Conservation (phyloP, 257 asterid genomes). For the Nicotiana otophora region DNA sequence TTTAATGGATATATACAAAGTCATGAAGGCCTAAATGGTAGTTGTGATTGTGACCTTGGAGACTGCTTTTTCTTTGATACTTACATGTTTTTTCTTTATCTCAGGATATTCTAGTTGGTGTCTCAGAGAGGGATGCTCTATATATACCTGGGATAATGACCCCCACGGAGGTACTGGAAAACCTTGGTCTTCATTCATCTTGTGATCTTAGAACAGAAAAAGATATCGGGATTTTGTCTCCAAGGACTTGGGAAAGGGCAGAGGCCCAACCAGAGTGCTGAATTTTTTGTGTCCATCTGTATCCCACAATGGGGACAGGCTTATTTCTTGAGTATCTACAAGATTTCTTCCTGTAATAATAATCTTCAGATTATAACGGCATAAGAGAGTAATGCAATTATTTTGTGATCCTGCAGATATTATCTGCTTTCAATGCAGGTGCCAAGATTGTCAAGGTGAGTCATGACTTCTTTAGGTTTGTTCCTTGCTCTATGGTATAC, state of each 20-base stretch:
- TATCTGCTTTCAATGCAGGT: conserved; percentile 58
- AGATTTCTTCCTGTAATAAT: neutral
- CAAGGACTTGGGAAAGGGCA: conserved; percentile 2
- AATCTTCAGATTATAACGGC: neutral
- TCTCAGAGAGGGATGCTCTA: conserved; percentile 41
- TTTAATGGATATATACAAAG: neutral
- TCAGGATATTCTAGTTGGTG: conserved; percentile 61
- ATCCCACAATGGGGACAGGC: neutral
- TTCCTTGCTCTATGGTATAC: neutral
- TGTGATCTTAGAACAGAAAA: neutral
- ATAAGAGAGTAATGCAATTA: conserved; percentile 4
- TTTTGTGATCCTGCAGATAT: conserved; percentile 44
- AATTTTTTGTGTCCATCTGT: neutral
- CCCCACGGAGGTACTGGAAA: conserved; percentile 60
- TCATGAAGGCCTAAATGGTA: neutral
- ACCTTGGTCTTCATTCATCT: conserved; percentile 1
- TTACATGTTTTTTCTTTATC: neutral
- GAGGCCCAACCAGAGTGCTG: neutral
- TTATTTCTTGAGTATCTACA: neutral
- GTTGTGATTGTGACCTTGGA: neutral
- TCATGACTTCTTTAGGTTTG: neutral
- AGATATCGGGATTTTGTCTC: neutral
- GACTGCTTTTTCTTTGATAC: neutral
- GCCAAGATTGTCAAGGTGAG: conserved; percentile 71
- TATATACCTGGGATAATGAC: conserved; percentile 91